Percentiles rank a stretch among this genome's conserved stretches.
Conservation (phyloP, 1,284 basidiomycete genomes). For the Apiotrichum mycotoxinovorans region DNA sequence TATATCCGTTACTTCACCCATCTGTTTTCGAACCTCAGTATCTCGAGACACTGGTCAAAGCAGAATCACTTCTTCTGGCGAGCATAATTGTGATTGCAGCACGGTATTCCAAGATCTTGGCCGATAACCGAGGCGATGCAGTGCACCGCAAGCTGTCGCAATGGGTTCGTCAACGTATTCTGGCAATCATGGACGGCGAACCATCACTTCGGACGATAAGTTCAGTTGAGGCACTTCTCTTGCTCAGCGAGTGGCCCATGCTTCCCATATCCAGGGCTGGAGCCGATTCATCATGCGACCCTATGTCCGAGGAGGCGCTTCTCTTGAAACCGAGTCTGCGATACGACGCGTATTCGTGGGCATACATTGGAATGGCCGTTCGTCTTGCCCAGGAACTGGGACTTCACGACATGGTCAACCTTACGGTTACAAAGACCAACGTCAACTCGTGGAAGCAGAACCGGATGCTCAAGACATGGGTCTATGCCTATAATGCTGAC, state of each 20-base stretch:
- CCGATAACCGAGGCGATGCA: not conserved
- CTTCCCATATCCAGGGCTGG: slow-evolving; percentile 1
- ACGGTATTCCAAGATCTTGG: slow-evolving; percentile 9
- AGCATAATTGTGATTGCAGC: slow-evolving; percentile 14
- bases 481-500: slow-evolving; percentile 19
- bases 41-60: slow-evolving; percentile 9
- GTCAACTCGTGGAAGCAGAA: slow-evolving; percentile 8
- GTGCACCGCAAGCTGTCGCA: slow-evolving; percentile 8
- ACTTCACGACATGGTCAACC: slow-evolving; percentile 13
- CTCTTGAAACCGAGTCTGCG: slow-evolving; percentile 11
- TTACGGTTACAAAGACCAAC: not conserved
- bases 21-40: slow-evolving; percentile 10
- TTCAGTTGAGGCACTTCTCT: slow-evolving; percentile 15
- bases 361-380: slow-evolving; percentile 12
- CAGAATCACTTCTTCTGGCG: slow-evolving; percentile 12
- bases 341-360: slow-evolving; percentile 16
- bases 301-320: slow-evolving; percentile 4
- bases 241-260: slow-evolving; percentile 19
- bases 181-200: slow-evolving; percentile 13
- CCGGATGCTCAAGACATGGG: slow-evolving; percentile 16
- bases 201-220: slow-evolving; percentile 5
- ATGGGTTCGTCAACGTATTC: slow-evolving; percentile 12
- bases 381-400: slow-evolving; percentile 18
- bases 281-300: not conserved
- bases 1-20: slow-evolving; percentile 13